Evolutionary conservation across 805 yeast genomes (phyloP).

Genomic region (Maudiozyma pseudohumilis): DNA sequence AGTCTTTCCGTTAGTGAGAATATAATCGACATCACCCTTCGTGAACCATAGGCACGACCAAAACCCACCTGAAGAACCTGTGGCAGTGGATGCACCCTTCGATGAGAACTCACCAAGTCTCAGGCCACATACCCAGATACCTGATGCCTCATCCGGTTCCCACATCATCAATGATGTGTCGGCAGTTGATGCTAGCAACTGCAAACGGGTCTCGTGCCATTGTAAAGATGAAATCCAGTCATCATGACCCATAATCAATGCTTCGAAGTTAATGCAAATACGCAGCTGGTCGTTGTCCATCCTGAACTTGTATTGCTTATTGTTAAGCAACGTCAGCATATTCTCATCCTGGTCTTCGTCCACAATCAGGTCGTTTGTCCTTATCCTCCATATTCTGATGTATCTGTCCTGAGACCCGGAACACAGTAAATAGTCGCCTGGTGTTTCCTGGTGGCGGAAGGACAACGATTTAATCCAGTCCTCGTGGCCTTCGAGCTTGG

Average conservation of each 20-base stretch:
- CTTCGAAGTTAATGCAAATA: constrained; percentile 72
- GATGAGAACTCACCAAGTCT: constrained; percentile 87
- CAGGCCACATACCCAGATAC: constrained; percentile 77
- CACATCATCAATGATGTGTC: constrained; percentile 91
- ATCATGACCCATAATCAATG: constrained; percentile 94
- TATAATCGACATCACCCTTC: constrained; percentile 34
- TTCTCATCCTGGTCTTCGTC: constrained; percentile 39
- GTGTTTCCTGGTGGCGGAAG: constrained; percentile 38
- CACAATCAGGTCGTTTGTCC: constrained; percentile 45
- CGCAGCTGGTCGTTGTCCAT: constrained; percentile 26
- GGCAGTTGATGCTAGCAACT: constrained; percentile 75
- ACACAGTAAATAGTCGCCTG: constrained; percentile 58
- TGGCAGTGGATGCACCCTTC: constrained; percentile 96
- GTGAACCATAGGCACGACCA: constrained; percentile 65
- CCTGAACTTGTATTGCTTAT: constrained; percentile 59
- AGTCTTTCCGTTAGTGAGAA: constrained; percentile 79
- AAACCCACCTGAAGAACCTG: constrained; percentile 81
- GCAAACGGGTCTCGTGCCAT: constrained; percentile 58
- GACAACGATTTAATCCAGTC: constrained; percentile 84
- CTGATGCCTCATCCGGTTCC: constrained; percentile 80
- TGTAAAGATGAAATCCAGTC: constrained; percentile 86
- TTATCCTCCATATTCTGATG: constrained; percentile 79
- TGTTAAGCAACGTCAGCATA: constrained; percentile 48
- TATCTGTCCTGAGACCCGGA: constrained; percentile 90
- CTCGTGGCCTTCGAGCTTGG: constrained; percentile 78